Evolutionary conservation across 2,329 filamentous ascomycete genomes (phyloP).

Genomic region (Raffaelea albimanens): DNA sequence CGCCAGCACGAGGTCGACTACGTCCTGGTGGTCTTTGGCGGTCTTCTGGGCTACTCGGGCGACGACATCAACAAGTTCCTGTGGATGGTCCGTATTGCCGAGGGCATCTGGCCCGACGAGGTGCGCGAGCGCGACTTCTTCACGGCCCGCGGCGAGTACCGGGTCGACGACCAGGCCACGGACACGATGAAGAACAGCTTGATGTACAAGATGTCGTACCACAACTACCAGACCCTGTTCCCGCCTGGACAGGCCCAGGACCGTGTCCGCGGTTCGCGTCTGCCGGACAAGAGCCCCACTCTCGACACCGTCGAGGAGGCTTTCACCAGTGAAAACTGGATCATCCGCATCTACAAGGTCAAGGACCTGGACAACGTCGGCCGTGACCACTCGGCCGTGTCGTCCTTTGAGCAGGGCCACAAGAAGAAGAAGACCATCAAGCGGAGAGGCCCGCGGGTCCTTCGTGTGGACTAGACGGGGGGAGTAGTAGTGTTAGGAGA

Average conservation of each 20-base stretch:
- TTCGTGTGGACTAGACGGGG: conserved; percentile 56
- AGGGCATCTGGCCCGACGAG: conserved; percentile 99
- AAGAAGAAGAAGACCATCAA: conserved; percentile 74
- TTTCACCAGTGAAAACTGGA: conserved; percentile 99
- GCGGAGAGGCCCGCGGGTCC: conserved; percentile 60
- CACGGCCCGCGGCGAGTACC: conserved; percentile 86
- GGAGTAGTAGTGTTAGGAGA: background rate
- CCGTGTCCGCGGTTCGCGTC: conserved; percentile 69
- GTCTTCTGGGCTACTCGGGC: conserved; percentile 90
- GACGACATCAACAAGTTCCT: conserved; percentile 99
- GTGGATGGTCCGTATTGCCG: conserved; percentile 99
- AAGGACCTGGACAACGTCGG: conserved; percentile 97
- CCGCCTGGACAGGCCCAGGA: conserved; percentile 83
- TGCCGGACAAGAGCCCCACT: conserved; percentile 77
- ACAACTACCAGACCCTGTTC: conserved; percentile 92
- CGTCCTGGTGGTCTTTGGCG: conserved; percentile 94
- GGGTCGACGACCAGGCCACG: conserved; percentile 84
- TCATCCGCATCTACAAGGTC: conserved; percentile 99
- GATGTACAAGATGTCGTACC: conserved; percentile 99
- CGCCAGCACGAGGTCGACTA: conserved; percentile 98
- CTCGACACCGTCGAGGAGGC: conserved; percentile 91
- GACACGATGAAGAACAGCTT: conserved; percentile 98
- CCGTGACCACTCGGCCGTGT: conserved; percentile 65
- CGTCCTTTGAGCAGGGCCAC: conserved; percentile 66
- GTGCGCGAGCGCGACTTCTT: conserved; percentile 97